Evolutionary conservation across 2,329 filamentous ascomycete species (phyloP), one percentile per base, ranked within the genome.

Genomic region (Aspergillus thermomutatus): DNA sequence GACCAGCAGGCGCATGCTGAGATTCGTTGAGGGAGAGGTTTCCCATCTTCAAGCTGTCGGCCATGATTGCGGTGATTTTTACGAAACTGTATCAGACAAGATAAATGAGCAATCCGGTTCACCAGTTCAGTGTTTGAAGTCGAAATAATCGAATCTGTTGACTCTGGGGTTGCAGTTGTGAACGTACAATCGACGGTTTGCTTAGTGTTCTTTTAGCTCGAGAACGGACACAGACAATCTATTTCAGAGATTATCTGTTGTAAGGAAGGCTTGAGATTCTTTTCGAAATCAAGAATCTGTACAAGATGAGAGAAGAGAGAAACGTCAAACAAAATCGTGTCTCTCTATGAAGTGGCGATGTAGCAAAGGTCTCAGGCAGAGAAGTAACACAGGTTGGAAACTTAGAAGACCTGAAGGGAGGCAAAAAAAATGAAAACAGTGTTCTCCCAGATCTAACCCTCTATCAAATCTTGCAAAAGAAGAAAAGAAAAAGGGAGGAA

Each of bases 11-110:
- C 56, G 82, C 84, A 72, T 86, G 84, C 75, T 85, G 81, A 60
- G 83, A 85, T 64, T 87, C 85, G 72, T 84, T 82, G 66, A 88
- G 77, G 63, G 72, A 71, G 52, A 75, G 64, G 64, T 70, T 70
- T 64, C 69, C 72, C 69, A 75, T 73, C 56, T 74, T 72, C 60
- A 75, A 67, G 60, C 71, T 66, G 68, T 75, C 72, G 69, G 72
- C 72, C 72, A 75, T 73, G 40, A 66, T 73, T 67, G 69, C 61
- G 66, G 59, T 63, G 57, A 51, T 59, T 59, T 56, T 46, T 60
- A 28, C 11, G 49, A 50, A 17, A 14, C 28, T 50, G 37, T 53
- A 41, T 23, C 17, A 54, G 27, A 50, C 46, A 41, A 45, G 41
- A 53, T 54, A 45, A 52, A 41, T 58, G 50, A 46, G 43, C 63